Evolutionary conservation across 1,284 basidiomycete species (phyloP), one percentile per base, ranked within the genome.

Genomic region (Apiotrichum brassicae): DNA sequence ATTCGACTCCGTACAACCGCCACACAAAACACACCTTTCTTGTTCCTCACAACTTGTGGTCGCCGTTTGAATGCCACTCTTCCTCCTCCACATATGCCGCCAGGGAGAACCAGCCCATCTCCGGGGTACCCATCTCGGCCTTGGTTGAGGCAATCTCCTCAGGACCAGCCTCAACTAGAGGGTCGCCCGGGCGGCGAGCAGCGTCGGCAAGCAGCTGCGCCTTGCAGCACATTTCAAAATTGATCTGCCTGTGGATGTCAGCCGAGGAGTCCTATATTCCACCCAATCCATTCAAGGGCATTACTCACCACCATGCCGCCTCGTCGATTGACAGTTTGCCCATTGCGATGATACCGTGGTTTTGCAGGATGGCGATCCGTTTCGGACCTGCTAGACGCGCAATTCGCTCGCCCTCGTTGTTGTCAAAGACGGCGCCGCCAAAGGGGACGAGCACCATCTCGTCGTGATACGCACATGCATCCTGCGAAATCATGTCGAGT

Each of bases 31-130:
- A 11, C 36, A 37, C 19, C 20, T 20, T 22, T 20, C 36, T 37
- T 11, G 9, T 37, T 37, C 19, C 36, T 19, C 7, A 67, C 30
- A 60, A 39, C 57, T 59, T 61, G 50, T 68, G 66, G 26, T 61
- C 58, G 4, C 68, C 68, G 19, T 62, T 46, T 7, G 58, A 59
- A 24, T 63, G 46, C 51, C 50, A 60, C 50, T 63, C 60, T 51
- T 68, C 66, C 25, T 67, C 66, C 56, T 70, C 68, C 24, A 68
- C 55, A 36, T 65, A 66, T 18, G 63, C 56, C 6, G 60, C 62
- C 8, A 68, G 54, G 13, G 52, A 60, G 53, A 68, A 66, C 68
- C 68, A 70, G 3, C 65, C 68, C 65, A 68, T 70, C 47, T 67
- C 66, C 3, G 62, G 38, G 3, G 58, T 62, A 9, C 66, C 68